phyloP scores from a whole-genome alignment of 2,329 filamentous ascomycete genomes.

The Bipolaris oryzae region DNA sequence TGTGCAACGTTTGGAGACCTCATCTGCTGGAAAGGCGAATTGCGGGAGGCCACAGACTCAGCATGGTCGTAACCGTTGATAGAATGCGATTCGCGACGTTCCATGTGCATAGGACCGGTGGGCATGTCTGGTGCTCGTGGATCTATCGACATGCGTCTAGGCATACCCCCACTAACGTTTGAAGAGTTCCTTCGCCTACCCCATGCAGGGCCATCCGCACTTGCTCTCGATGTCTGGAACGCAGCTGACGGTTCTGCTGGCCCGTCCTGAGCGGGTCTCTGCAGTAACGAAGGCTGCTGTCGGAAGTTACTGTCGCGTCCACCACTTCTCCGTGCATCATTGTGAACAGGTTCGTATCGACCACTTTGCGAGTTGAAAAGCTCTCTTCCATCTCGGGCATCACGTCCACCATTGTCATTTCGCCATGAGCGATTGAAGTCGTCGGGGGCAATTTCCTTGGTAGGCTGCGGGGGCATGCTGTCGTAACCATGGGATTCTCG shows the following conservation, averaged over 20 bases:
- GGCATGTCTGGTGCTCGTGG: conserved; percentile 52
- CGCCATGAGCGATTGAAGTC: conserved; percentile 89
- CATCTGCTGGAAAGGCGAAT: conserved; percentile 30
- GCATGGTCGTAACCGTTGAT: conserved; percentile 36
- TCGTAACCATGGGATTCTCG: conserved; percentile 65
- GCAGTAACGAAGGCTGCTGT: conserved; percentile 79
- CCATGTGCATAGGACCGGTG: conserved; percentile 31
- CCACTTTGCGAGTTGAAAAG: conserved; percentile 95
- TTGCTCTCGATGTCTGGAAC: conserved; percentile 79
- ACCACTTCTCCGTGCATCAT: conserved; percentile 72
- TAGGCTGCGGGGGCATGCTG: conserved; percentile 58
- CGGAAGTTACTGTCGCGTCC: conserved; percentile 71
- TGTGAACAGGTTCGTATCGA: conserved; percentile 80
- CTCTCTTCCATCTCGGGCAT: conserved; percentile 68
- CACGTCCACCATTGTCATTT: conserved; percentile 64
- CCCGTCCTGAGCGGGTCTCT: conserved; percentile 69
- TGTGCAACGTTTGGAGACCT: conserved; percentile 41
- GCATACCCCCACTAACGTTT: conserved; percentile 85
- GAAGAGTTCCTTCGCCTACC: conserved; percentile 83
- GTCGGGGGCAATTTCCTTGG: conserved; percentile 89
- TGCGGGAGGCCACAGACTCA: conserved; percentile 30
- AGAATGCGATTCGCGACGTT: conserved; percentile 41
- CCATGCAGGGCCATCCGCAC: conserved; percentile 68
- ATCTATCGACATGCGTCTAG: conserved; percentile 66
- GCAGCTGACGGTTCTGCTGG: conserved; percentile 84